Percentiles rank a stretch among this genome's conserved stretches.
These are phyloP conservation scores for Cutaneotrichosporon daszewskae DNA, from an alignment of 1,284 basidiomycete genomes.

Conservation along the genomic window DNA sequence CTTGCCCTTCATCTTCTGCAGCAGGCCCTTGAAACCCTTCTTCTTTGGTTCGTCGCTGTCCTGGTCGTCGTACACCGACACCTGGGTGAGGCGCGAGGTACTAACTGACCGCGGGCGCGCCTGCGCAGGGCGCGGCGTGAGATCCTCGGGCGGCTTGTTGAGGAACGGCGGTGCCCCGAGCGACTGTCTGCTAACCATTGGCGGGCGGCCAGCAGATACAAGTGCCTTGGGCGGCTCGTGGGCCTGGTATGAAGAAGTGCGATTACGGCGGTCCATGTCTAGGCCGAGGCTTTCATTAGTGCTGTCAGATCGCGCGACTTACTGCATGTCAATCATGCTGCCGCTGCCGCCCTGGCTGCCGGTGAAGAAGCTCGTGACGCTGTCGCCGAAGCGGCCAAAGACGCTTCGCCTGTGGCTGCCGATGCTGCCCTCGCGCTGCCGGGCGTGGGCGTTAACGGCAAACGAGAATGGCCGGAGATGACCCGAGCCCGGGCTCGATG, in stretches of 20 bases:
- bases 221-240: conserved; percentile 36
- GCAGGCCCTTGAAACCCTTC: conserved; percentile 73
- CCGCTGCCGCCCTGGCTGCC: conserved; percentile 71
- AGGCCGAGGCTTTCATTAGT: conserved; percentile 37
- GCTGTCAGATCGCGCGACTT: conserved; percentile 45
- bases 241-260: conserved; percentile 26
- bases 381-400: conserved; percentile 61
- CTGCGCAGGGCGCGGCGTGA: neutral
- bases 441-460: conserved; percentile 33
- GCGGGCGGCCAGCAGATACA: conserved; percentile 37
- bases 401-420: conserved; percentile 40
- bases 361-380: conserved; percentile 71
- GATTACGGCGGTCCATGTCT: conserved; percentile 40
- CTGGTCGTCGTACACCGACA: conserved; percentile 22
- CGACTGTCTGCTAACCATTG: conserved; percentile 23
- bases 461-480: conserved; percentile 45
- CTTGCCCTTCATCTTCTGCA: conserved; percentile 58
- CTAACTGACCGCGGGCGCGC: conserved; percentile 4
- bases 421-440: conserved; percentile 33
- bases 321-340: conserved; percentile 92
- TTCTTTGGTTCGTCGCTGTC: conserved; percentile 57
- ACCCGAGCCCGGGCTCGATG: conserved; percentile 21
- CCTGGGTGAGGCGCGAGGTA: conserved; percentile 33
- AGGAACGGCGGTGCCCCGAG: neutral
- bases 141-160: neutral